phyloP scores from a whole-genome alignment of 1,284 basidiomycete species.

The Ganoderma meredithae region DNA sequence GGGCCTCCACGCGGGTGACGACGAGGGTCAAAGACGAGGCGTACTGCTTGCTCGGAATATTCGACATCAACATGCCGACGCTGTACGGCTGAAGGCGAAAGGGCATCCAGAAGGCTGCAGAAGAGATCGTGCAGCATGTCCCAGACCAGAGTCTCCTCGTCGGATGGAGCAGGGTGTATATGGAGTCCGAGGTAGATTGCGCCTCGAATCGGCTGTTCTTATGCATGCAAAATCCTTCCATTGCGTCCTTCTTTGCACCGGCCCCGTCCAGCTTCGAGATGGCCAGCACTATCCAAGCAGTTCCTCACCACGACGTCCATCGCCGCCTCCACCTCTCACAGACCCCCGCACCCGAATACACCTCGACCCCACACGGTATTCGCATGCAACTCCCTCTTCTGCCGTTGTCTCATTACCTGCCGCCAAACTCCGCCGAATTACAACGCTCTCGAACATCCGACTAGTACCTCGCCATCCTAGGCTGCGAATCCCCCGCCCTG shows the following conservation, averaged over 20 bases:
- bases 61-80: constrained; percentile 11
- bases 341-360: not conserved
- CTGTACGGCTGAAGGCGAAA: constrained; percentile 11
- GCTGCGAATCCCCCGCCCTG: not conserved
- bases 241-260: not conserved
- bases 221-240: not conserved
- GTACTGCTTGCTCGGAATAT: constrained; percentile 8
- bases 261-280: not conserved
- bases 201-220: no score
- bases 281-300: not conserved
- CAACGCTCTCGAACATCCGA: not conserved
- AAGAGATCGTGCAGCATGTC: not conserved
- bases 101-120: constrained; percentile 1
- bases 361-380: not conserved
- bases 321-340: not conserved
- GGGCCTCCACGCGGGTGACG: not conserved
- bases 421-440: not conserved
- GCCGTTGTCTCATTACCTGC: not conserved
- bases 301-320: not conserved
- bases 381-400: not conserved
- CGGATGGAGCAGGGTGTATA: not conserved
- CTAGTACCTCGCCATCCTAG: not conserved
- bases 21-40: constrained; percentile 11
- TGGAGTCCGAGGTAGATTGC: not conserved
- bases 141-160: constrained; percentile 1